Base-by-base conservation (phyloP, 495 filamentous ascomycete species). In the Xylaria sp. region DNA sequence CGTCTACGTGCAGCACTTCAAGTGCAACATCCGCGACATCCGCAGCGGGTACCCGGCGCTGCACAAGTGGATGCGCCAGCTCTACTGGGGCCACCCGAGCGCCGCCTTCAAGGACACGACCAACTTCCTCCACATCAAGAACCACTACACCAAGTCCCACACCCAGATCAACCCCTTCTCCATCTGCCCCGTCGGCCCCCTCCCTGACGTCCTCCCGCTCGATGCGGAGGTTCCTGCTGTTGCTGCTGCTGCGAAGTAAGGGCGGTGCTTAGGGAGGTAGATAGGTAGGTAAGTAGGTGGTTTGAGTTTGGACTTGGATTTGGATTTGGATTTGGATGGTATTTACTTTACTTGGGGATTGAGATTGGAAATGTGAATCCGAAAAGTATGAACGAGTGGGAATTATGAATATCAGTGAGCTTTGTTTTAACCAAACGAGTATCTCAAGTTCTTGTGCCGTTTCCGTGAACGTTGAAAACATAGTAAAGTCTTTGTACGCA, bases 1-100 rank as follows among this genome's bases (percentile, higher is more conserved):
- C 15, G 93, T 96, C 50, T 97, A 97, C 75, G 93, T 97, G 5
- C 93, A 96, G 85, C 93, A 97, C 80, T 97, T 97, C 85, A 97
- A 97, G 84, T 94, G 92, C 77, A 97, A 97, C 78, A 79, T 97
- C 48, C 85, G 90, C 9, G 93, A 93, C 81, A 97, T 97, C 68
- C 82, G 94, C 3, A 89, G 87, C 29, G 93, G 91, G 57, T 94
- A 93, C 77, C 92, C 92, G 44, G 80, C 79, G 5, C 79, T 94
- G 33, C 86, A 94, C 73, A 81, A 81, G 17, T 94, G 93, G 91
- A 81, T 92, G 63, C 80, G 88, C 69, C 80, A 85, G 61, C 72
- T 94, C 55, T 94, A 94, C 76, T 93, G 89, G 87, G 86, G 90
- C 68, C 84, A 89, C 41, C 84, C 85, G 7, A 1, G 19, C 19